Base-by-base conservation (phyloP, 352 stramenopile species). In the Phytophthora capsici region DNA sequence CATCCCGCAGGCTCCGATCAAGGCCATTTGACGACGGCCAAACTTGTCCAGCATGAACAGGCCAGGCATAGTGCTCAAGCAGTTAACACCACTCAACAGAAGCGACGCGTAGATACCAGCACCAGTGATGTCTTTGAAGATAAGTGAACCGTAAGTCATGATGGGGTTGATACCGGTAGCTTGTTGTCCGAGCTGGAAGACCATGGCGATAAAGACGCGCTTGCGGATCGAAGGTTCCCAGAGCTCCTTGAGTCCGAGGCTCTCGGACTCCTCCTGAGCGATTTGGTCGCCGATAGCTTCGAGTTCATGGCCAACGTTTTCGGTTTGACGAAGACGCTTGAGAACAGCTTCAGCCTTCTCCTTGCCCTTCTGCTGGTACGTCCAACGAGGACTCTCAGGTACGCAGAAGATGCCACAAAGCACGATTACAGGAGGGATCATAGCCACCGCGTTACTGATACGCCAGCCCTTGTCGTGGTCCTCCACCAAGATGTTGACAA, bases 171-270 rank as follows among this genome's bases (percentile, higher is more conserved):
- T 79, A 22, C 73, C 65, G 0, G 69, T 74, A 0, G 78, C 50
- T 26, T 84, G 56, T 25, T 82, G 75, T 20, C 82, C 65, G 16
- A 82, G 45, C 49, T 82, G 77, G 17, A 86, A 59, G 23, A 54
- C 36, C 57, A 74, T 77, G 45, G 56, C 62, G 36, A 75, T 78
- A 55, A 82, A 43, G 7, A 74, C 30, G 26, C 69, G 53, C 16
- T 54, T 73, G 23, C 48, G 37, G 17, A 71, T 40, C 14, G 60
- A 70, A 22, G 45, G 61, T 40, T 74, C 69, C 38, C 49, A 58
- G 25, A 66, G 58, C 26, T 65, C 71, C 46, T 56, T 66, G n/a
- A 78, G 54, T 12, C 57, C 55, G 22, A 60, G 49, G 3, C 50
- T 69, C 6, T 47, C 49, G 4, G 53, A 38, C 26, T 59, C 53